Percentiles rank a stretch among this genome's conserved stretches.
Conservation (phyloP, 2,329 filamentous ascomycete genomes). For the Aspergillus sp. region DNA sequence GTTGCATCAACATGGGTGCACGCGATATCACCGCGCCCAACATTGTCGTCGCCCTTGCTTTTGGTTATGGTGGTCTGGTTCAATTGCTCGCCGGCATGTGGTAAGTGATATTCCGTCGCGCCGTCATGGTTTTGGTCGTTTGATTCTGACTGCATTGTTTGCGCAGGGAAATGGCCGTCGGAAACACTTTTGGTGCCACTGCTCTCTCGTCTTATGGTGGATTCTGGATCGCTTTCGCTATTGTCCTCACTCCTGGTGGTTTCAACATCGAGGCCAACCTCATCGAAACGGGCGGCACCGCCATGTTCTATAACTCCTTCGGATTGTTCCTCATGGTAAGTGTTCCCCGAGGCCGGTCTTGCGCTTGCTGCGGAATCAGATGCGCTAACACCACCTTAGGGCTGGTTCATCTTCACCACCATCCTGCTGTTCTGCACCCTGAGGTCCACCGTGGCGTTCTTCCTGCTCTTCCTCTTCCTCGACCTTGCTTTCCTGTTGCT, state of each 20-base stretch:
- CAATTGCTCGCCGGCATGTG: constrained; percentile 86
- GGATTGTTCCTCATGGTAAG: constrained; percentile 72
- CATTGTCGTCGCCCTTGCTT: constrained; percentile 70
- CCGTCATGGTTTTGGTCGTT: neutral
- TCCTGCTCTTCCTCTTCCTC: constrained; percentile 75
- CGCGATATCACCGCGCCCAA: constrained; percentile 65
- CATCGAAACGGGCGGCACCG: constrained; percentile 37
- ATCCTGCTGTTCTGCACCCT: constrained; percentile 75
- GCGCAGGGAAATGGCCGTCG: constrained; percentile 79
- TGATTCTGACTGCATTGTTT: neutral
- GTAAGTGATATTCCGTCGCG: constrained; percentile 52
- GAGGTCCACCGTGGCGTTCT: constrained; percentile 78
- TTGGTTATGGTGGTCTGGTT: constrained; percentile 77
- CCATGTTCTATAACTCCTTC: constrained; percentile 63
- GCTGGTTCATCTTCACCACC: constrained; percentile 86
- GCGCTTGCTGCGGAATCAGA: neutral
- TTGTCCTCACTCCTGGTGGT: constrained; percentile 69
- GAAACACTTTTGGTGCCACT: constrained; percentile 84
- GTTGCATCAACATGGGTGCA: constrained; percentile 71
- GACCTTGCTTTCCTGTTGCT: constrained; percentile 77
- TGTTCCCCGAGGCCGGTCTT: constrained; percentile 1
- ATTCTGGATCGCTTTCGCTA: constrained; percentile 79
- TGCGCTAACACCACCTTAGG: constrained; percentile 38
- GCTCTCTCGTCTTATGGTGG: constrained; percentile 81
- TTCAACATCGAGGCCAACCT: constrained; percentile 62